Percentiles rank a stretch among this genome's conserved stretches.
Evolutionary conservation across 495 filamentous ascomycete species (phyloP).

Genomic region (Penicillium nucicola): DNA sequence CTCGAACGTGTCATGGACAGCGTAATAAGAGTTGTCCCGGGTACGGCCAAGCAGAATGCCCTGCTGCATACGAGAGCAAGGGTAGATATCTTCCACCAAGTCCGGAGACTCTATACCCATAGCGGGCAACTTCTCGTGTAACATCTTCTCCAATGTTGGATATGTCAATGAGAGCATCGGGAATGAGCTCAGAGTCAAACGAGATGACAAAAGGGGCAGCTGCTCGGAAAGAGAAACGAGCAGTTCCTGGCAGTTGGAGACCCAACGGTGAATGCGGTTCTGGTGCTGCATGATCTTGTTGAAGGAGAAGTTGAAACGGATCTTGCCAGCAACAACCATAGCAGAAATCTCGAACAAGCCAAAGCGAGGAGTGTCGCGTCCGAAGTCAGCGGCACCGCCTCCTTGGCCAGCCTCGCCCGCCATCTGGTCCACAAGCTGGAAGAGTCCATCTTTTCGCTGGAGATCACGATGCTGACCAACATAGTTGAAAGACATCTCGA

Average conservation of each 20-base stretch:
- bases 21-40: slow-evolving; percentile 55
- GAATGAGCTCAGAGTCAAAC: slow-evolving; percentile 58
- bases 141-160: slow-evolving; percentile 50
- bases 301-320: slow-evolving; percentile 64
- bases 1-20: slow-evolving; percentile 59
- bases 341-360: slow-evolving; percentile 64
- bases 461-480: slow-evolving; percentile 62
- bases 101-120: slow-evolving; percentile 44
- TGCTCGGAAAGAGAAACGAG: slow-evolving; percentile 49
- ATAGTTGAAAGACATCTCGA: slow-evolving; percentile 73
- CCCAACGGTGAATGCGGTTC: slow-evolving; percentile 55
- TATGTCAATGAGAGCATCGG: slow-evolving; percentile 62
- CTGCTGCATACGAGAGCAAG: slow-evolving; percentile 66
- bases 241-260: slow-evolving; percentile 54
- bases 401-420: slow-evolving; percentile 44
- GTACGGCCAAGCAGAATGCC: slow-evolving; percentile 61
- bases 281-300: slow-evolving; percentile 59
- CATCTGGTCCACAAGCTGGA: slow-evolving; percentile 54
- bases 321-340: slow-evolving; percentile 55
- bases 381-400: slow-evolving; percentile 57
- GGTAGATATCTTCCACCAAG: slow-evolving; percentile 61
- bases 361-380: slow-evolving; percentile 53
- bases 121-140: slow-evolving; percentile 37
- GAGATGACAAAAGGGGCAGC: slow-evolving; percentile 45
- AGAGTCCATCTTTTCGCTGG: slow-evolving; percentile 57